These are phyloP conservation scores for Aurantiochytrium sp. DNA, from an alignment of 108 stramenopile genomes.

Conservation along the genomic window DNA sequence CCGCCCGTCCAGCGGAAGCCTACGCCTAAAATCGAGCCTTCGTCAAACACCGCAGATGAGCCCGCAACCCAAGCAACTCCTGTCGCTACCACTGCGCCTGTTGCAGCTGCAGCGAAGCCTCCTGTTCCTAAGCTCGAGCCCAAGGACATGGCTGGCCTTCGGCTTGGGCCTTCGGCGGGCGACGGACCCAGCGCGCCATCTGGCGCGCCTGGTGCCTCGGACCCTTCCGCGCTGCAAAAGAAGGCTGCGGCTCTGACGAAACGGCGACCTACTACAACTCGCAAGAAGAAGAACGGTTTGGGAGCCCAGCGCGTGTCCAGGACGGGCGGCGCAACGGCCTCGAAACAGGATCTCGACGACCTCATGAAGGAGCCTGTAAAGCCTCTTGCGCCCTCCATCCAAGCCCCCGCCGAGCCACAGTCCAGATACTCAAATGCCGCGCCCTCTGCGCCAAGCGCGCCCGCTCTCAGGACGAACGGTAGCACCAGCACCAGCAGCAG, in stretches of 20 bases:
- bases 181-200: too few relatives aligned
- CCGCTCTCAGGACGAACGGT: not conserved
- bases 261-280: not conserved
- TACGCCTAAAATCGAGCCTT: not conserved
- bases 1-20: not conserved
- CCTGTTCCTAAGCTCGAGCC: not conserved
- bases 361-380: not conserved
- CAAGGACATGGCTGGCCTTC: not conserved
- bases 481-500: not conserved
- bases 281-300: not conserved
- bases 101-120: not conserved
- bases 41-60: not conserved
- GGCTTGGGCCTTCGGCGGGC: not conserved
- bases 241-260: not conserved
- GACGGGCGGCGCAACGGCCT: not conserved
- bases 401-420: not conserved
- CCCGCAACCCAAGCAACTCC: not conserved
- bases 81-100: not conserved
- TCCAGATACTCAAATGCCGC: not conserved
- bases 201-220: not conserved
- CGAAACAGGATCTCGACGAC: not conserved
- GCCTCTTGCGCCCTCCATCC: not conserved
- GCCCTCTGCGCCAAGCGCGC: not conserved
- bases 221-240: not conserved
- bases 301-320: not conserved